Percentiles rank a stretch among this genome's conserved stretches.
These are phyloP conservation scores for Rhododendron griersonianum DNA, from an alignment of 148 eudicot species.

Conservation along the genomic window DNA sequence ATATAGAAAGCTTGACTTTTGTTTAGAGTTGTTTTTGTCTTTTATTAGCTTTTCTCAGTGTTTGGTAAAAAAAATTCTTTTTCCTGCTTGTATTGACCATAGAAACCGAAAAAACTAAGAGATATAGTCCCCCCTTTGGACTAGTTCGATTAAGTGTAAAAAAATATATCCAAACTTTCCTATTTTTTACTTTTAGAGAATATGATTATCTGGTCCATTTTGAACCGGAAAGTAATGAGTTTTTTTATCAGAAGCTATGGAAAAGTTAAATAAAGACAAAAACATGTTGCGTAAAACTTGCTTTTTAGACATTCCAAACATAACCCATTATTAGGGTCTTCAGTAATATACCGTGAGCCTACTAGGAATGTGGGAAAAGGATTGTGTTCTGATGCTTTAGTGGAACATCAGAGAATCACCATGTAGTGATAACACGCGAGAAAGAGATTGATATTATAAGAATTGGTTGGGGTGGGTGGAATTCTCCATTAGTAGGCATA, in stretches of 20 bases:
- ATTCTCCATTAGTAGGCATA: constrained; percentile 23
- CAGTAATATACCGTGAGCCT: neutral
- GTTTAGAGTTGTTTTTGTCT: neutral
- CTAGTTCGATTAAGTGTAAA: neutral
- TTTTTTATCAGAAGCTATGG: neutral
- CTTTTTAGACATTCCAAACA: neutral
- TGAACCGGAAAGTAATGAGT: neutral
- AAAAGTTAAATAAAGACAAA: neutral
- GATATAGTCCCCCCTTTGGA: neutral
- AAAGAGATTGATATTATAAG: constrained; percentile 24
- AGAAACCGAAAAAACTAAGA: neutral
- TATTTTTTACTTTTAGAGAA: neutral
- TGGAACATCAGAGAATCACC: constrained; percentile 25
- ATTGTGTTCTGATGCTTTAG: constrained; percentile 6
- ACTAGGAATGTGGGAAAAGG: constrained; percentile 1
- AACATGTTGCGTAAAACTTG: neutral
- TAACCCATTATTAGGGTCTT: neutral
- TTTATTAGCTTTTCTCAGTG: neutral
- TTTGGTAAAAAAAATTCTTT: neutral
- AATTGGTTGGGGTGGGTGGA: constrained; percentile 32
- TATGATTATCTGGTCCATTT: neutral
- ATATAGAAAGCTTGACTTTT: neutral
- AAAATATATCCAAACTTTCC: neutral
- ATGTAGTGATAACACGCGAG: constrained; percentile 23
- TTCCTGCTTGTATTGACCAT: neutral